phyloP scores from a whole-genome alignment of 2,329 filamentous ascomycete genomes.

The Penicillium sp. region DNA sequence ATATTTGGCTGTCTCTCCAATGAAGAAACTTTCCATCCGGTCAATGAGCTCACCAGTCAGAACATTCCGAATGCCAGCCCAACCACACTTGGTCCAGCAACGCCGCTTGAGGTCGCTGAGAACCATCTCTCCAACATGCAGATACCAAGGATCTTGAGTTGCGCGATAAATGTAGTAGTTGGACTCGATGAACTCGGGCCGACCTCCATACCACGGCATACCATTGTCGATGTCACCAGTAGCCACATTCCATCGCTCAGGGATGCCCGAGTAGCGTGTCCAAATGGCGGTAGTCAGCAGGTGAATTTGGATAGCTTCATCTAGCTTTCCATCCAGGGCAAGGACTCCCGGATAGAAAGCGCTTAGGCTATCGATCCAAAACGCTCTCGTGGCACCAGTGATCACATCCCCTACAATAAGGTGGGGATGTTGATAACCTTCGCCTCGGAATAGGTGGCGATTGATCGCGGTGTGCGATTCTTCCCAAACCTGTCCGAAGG shows the following conservation, averaged over 20 bases:
- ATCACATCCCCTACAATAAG: slow-evolving; percentile 86
- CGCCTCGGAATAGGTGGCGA: slow-evolving; percentile 79
- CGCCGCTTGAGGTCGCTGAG: slow-evolving; percentile 80
- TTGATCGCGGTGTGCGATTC: slow-evolving; percentile 84
- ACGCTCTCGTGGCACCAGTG: slow-evolving; percentile 82
- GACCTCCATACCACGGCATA: slow-evolving; percentile 89
- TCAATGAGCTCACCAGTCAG: slow-evolving; percentile 81
- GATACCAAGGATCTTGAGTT: slow-evolving; percentile 92
- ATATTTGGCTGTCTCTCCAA: slow-evolving; percentile 95
- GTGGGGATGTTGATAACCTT: slow-evolving; percentile 77
- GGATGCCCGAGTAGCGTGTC: slow-evolving; percentile 90
- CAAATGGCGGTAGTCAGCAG: slow-evolving; percentile 88
- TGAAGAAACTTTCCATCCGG: slow-evolving; percentile 98
- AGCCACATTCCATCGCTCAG: slow-evolving; percentile 87
- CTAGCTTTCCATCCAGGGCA: slow-evolving; percentile 79
- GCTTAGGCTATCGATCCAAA: slow-evolving; percentile 94
- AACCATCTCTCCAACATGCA: slow-evolving; percentile 94
- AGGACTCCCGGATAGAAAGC: slow-evolving; percentile 93
- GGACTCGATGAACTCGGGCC: slow-evolving; percentile 95
- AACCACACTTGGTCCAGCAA: slow-evolving; percentile 88
- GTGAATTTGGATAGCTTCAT: slow-evolving; percentile 87
- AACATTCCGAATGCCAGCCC: slow-evolving; percentile 84
- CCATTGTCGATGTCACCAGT: slow-evolving; percentile 82
- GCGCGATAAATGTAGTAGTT: slow-evolving; percentile 95
- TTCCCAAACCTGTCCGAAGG: slow-evolving; percentile 80